phyloP scores from a whole-genome alignment of 441 rosid genomes.

The Dalechampia spathulata region DNA sequence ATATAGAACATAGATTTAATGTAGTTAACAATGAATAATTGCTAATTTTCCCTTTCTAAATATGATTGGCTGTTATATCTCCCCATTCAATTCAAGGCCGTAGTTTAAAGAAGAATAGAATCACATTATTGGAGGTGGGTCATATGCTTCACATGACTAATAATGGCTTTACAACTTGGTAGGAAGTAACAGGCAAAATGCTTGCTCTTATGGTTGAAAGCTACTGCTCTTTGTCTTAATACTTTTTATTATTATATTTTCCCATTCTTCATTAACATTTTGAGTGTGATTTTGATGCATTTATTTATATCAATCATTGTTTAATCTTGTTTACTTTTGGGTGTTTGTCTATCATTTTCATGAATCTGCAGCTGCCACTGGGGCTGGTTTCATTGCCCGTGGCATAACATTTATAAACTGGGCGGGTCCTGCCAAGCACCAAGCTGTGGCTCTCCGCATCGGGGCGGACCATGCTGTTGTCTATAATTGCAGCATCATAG shows the following conservation, averaged over 20 bases:
- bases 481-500: constrained; percentile 59
- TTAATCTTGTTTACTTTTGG: no score
- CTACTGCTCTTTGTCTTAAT: background rate
- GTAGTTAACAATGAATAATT: no score
- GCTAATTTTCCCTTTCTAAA: background rate
- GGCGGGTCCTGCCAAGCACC: constrained; percentile 89
- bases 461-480: constrained; percentile 89
- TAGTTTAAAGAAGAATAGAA: background rate
- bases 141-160: constrained; percentile 2
- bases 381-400: constrained; percentile 76
- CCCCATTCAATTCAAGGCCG: constrained; percentile 8
- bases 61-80: background rate
- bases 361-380: constrained; percentile 59
- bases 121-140: constrained; percentile 19
- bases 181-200: background rate
- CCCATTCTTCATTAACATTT: background rate
- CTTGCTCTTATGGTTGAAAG: background rate
- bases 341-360: no score
- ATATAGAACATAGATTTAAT: no score
- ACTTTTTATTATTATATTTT: background rate
- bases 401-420: constrained; percentile 82
- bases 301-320: no score
- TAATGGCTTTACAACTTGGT: background rate
- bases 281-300: no score
- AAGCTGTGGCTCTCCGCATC: constrained; percentile 86